Conservation (phyloP, 2,329 filamentous ascomycete genomes). For the Penicillium freii region DNA sequence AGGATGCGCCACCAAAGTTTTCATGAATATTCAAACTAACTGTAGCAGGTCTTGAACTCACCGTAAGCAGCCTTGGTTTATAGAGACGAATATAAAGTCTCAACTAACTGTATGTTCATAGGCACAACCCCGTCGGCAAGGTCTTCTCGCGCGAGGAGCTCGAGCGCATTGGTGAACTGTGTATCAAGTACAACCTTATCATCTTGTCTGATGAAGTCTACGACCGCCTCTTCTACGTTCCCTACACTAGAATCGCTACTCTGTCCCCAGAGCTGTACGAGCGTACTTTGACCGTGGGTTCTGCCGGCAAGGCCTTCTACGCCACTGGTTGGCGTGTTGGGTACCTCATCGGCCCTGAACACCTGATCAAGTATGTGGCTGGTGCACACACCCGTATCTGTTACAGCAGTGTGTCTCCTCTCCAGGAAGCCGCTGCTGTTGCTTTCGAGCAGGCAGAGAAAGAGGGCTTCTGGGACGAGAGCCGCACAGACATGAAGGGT, state of each 20-base stretch:
- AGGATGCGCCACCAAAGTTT: constrained; percentile 48
- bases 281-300: constrained; percentile 89
- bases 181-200: constrained; percentile 88
- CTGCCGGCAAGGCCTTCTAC: constrained; percentile 97
- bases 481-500: constrained; percentile 79
- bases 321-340: constrained; percentile 96
- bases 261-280: constrained; percentile 85
- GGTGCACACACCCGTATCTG: constrained; percentile 95
- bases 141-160: constrained; percentile 85
- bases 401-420: constrained; percentile 86
- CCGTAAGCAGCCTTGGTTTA: constrained; percentile 39
- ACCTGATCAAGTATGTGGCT: constrained; percentile 86
- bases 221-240: constrained; percentile 90
- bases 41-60: constrained; percentile 48
- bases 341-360: constrained; percentile 85
- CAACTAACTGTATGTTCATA: constrained; percentile 20
- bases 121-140: constrained; percentile 94
- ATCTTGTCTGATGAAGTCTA: constrained; percentile 94
- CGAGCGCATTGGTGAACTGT: constrained; percentile 78
- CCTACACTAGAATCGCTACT: constrained; percentile 89
- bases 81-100: not conserved
- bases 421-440: constrained; percentile 91
- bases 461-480: constrained; percentile 81
- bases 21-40: constrained; percentile 12
- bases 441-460: constrained; percentile 88